These are phyloP conservation scores for Phyllosticta citriasiana DNA, from an alignment of 2,329 filamentous ascomycete species.

Conservation along the genomic window DNA sequence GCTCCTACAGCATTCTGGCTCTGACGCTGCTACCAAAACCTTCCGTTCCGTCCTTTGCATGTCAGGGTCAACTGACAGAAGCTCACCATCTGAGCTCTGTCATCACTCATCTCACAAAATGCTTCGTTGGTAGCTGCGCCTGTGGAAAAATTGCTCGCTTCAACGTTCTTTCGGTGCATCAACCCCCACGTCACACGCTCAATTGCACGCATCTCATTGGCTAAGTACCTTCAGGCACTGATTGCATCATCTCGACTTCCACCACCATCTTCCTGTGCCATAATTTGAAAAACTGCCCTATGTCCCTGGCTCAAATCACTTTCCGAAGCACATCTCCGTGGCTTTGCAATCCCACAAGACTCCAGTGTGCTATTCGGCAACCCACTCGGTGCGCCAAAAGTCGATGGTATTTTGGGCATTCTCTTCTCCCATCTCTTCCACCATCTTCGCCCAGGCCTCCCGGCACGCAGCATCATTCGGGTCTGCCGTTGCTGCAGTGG, in stretches of 20 bases:
- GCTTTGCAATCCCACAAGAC: too few relatives aligned
- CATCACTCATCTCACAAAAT: neutral
- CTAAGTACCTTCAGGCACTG: neutral
- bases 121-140: too few relatives aligned
- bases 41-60: neutral
- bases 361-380: neutral
- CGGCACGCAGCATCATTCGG: neutral
- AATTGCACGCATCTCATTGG: neutral
- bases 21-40: too few relatives aligned
- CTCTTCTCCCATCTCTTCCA: conserved; percentile 17
- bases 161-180: neutral
- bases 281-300: neutral
- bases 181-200: neutral
- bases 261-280: neutral
- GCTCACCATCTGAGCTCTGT: too few relatives aligned
- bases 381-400: conserved; percentile 26
- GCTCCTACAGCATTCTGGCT: too few relatives aligned
- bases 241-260: neutral
- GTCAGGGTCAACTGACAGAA: neutral
- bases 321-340: too few relatives aligned
- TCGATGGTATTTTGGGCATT: conserved; percentile 17
- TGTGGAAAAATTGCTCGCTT: too few relatives aligned
- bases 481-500: conserved; percentile 10
- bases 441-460: conserved; percentile 9
- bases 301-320: neutral